Evolutionary conservation across 192 early-diverging fungal genomes (phyloP), one percentile per base, ranked within the genome.

Genomic region (Mortierella alpina): DNA sequence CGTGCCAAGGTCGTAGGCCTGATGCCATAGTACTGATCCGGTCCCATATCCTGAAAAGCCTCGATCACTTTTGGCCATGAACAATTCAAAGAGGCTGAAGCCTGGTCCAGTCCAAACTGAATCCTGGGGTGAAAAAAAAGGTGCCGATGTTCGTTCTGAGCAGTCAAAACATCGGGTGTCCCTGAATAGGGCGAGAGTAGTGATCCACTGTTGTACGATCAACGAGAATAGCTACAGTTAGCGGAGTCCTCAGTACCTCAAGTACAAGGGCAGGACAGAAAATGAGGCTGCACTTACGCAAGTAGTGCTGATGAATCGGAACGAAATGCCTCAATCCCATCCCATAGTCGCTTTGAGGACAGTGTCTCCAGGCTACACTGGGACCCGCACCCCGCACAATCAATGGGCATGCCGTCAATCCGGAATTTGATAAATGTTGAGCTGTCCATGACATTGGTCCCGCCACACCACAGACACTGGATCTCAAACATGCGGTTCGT

Each of bases 91-190:
- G 77, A 71, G 6, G 42, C 69, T 4, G 77, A 68, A n/a, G 77
- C 66, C 40, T 80, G 77, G 31, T 72, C 77, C 6, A 80, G 69
- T 0, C 57, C 77, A 55, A 80, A 80, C 45, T 80, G 69, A 13
- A 80, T 80, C 53, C 77, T 44, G 3, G 68, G 77, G 42, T 80
- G 77, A n/a, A 74, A 59, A 59, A 86, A 88, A 13, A 77, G 64
- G 31, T 77, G 70, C 59, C 58, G 61, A 17, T 78, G 80, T 58
- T 84, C 64, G 9, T 66, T 55, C 53, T 83, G 67, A 17, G 70
- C 75, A 2, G 65, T 57, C 1, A 55, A 48, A 15, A 50, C 23
- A n/a, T 77, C 74, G 1, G 69, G 63, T 12, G 63, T 63, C 9
- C 82, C 73, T 59, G 68, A 63, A 64, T 60, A 73, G 20, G 62